These are phyloP conservation scores for Thalia dealbata DNA, from an alignment of 176 grass and related monocot species.

Conservation along the genomic window DNA sequence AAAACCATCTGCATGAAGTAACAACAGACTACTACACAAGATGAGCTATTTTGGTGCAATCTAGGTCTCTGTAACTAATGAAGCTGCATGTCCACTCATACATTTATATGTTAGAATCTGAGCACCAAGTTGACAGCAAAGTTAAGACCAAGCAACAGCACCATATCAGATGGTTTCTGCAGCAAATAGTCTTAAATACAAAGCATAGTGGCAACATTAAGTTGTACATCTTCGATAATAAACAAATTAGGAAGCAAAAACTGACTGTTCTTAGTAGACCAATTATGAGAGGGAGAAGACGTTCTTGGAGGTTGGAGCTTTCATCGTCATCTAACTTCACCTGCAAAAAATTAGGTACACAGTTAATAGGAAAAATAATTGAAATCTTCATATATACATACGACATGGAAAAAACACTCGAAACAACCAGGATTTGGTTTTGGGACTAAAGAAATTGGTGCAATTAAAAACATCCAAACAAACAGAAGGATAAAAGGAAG, in stretches of 20 bases:
- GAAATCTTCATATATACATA: neutral
- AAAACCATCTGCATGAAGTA: neutral
- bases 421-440: neutral
- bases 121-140: too few species aligned
- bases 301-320: slow-evolving; percentile 64
- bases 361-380: neutral
- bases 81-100: too few species aligned
- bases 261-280: slow-evolving; percentile 83
- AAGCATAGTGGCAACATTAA: neutral
- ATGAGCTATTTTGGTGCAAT: neutral
- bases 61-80: neutral
- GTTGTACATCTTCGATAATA: slow-evolving; percentile 14
- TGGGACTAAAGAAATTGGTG: neutral
- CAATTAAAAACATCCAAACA: neutral
- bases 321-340: slow-evolving; percentile 54
- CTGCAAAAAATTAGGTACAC: slow-evolving; percentile 21
- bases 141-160: neutral
- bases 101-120: too few species aligned
- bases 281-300: slow-evolving; percentile 90
- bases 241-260: slow-evolving; percentile 23
- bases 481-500: neutral
- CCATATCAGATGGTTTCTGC: slow-evolving; percentile 12
- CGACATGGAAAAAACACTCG: neutral
- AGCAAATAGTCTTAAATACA: neutral
- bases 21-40: neutral